These are phyloP conservation scores for Fraxinus velutina DNA, from an alignment of 305 asterid genomes.

Conservation along the genomic window DNA sequence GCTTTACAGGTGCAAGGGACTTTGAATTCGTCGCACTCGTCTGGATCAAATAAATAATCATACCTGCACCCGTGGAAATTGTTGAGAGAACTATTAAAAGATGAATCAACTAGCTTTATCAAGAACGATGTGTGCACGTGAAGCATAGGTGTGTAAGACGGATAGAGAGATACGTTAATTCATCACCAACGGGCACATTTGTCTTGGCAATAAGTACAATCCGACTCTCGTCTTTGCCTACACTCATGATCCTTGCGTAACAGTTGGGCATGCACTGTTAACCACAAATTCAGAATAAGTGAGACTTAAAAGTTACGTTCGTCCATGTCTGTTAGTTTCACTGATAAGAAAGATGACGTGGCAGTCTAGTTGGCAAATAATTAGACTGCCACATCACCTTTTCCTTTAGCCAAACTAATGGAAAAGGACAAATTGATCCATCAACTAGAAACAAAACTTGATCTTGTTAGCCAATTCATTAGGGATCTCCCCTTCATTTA, in stretches of 20 bases:
- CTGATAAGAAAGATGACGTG: not conserved
- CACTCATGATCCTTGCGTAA: slow-evolving; percentile 97
- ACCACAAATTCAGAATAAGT: slow-evolving; percentile 5
- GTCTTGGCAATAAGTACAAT: slow-evolving; percentile 88
- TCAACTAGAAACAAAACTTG: not conserved
- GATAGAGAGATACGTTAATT: slow-evolving; percentile 37
- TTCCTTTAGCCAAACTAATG: not conserved
- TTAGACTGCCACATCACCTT: not conserved
- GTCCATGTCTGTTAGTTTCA: not conserved
- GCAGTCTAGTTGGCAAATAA: not conserved
- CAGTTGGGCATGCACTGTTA: slow-evolving; percentile 97
- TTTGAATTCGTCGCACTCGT: slow-evolving; percentile 30
- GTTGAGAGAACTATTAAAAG: not conserved
- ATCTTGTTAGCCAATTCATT: not conserved
- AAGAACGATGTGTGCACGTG: not conserved
- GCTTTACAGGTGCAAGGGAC: slow-evolving; percentile 1
- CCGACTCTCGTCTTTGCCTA: slow-evolving; percentile 93
- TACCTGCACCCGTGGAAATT: slow-evolving; percentile 31
- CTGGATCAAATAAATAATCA: slow-evolving; percentile 51
- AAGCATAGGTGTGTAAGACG: not conserved
- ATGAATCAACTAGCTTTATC: not conserved
- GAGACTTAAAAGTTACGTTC: not conserved
- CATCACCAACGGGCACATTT: slow-evolving; percentile 72
- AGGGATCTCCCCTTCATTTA: not conserved
- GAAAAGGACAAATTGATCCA: not conserved